Conservation (phyloP, 108 stramenopile genomes). For the Fragilaria crotonensis region DNA sequence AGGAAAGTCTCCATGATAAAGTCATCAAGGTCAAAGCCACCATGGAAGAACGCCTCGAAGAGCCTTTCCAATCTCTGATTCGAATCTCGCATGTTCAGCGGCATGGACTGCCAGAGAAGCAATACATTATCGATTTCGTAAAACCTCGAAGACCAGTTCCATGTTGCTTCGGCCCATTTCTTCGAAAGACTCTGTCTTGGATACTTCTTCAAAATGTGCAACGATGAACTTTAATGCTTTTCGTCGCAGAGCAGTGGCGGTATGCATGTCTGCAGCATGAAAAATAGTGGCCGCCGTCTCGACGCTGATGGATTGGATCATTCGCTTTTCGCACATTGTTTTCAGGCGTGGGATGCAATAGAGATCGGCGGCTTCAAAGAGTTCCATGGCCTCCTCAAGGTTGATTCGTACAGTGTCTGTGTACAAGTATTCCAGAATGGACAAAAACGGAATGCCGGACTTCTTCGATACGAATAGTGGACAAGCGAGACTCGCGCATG, state of each 20-base stretch:
- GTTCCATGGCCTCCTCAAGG: conserved; percentile 90
- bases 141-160: conserved; percentile 94
- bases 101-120: too few relatives aligned
- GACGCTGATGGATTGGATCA: conserved; percentile 83
- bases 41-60: too few relatives aligned
- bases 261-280: conserved; percentile 91
- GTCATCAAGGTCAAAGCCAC: too few relatives aligned
- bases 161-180: conserved; percentile 96
- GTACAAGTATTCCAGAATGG: conserved; percentile 91
- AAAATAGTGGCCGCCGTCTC: conserved; percentile 96
- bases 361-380: conserved; percentile 93
- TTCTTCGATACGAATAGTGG: conserved; percentile 57
- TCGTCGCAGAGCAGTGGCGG: conserved; percentile 71
- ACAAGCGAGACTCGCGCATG: conserved; percentile 81
- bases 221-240: conserved; percentile 91
- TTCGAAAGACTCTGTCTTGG: conserved; percentile 85
- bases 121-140: conserved; percentile 55
- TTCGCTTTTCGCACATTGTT: conserved; percentile 90
- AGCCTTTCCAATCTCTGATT: too few relatives aligned
- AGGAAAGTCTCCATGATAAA: too few relatives aligned
- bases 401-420: conserved; percentile 84
- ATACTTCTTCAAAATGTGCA: conserved; percentile 90
- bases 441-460: conserved; percentile 69
- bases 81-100: too few relatives aligned
- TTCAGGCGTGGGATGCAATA: conserved; percentile 95